Evolutionary conservation across 169 alveolate genomes (phyloP), one percentile per base, ranked within the genome.

Genomic region (Besnoitia besnoiti): DNA sequence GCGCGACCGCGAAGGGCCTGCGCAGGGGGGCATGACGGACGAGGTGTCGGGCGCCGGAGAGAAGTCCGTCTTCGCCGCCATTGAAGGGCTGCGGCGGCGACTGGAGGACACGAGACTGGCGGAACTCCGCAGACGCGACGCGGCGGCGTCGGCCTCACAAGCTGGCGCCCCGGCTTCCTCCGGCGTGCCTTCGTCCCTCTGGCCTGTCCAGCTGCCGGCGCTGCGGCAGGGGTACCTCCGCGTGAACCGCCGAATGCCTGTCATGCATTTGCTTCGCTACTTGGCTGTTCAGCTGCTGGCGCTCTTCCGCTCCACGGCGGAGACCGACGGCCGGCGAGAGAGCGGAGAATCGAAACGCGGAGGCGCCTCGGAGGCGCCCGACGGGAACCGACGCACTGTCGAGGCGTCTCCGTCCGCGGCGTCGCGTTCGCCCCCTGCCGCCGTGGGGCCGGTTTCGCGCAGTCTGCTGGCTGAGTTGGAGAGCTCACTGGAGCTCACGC

Each of bases 211-310:
- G 42, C 82, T 90, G 19, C 93, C 93, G n/a, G 85, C 47, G 51
- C 47, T 90, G 40, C 79, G 42, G 30, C 93, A 82, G 67, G 85
- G 90, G 10, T 90, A 90, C 85, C 61, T 90, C 37, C 93, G 93
- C 27, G 93, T 90, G 61, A 77, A 88, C 47, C 51, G 90, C 73
- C 90, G 93, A 40, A 90, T 90, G 93, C 47, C 93, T 10, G 85
- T 90, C 44, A 77, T 39, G 90, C 90, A 79, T 33, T 85, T 90
- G 51, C 76, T 90, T 76, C 84, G 93, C 19, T 90, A 90, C 59
- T 76, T 90, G 37, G 93, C 93, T 0, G 67, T 85, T 73, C 93
- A 80, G 85, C 90, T 90, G 90, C 85, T 79, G 67, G 85, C 93
- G 8, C 39, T 35, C 82, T 37, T 73, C n/a, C 27, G 27, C 3